phyloP scores from a whole-genome alignment of 257 asterid species.

The Forsythia viridissima region DNA sequence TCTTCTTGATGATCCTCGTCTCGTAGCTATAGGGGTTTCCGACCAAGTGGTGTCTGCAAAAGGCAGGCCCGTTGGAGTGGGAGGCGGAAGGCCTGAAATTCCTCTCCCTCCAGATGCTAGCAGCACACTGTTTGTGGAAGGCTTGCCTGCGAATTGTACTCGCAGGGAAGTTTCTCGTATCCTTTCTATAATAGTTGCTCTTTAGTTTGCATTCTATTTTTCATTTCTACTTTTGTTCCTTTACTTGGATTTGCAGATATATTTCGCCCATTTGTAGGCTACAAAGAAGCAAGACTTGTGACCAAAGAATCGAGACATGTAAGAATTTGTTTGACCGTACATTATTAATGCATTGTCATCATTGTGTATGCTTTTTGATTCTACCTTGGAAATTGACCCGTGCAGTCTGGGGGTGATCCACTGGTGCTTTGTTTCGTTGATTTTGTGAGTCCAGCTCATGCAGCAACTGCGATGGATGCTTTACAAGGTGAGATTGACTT shows the following conservation, averaged over 20 bases:
- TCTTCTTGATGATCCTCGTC: slow-evolving; percentile 54
- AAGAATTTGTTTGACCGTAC: slow-evolving; percentile 16
- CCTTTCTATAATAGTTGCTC: slow-evolving; percentile 40
- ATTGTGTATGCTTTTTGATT: not conserved
- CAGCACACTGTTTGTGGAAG: slow-evolving; percentile 63
- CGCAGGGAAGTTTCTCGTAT: slow-evolving; percentile 75
- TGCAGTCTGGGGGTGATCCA: slow-evolving; percentile 74
- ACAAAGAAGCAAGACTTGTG: slow-evolving; percentile 56
- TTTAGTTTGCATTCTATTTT: not conserved
- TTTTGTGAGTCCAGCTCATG: slow-evolving; percentile 76
- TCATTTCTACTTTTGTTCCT: slow-evolving; percentile 36
- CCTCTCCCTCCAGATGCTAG: slow-evolving; percentile 88
- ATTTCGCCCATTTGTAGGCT: slow-evolving; percentile 59
- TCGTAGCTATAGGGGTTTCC: slow-evolving; percentile 44
- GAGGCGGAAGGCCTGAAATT: slow-evolving; percentile 51
- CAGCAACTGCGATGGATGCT: slow-evolving; percentile 83
- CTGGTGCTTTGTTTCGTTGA: slow-evolving; percentile 82
- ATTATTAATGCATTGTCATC: not conserved
- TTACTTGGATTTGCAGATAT: slow-evolving; percentile 40
- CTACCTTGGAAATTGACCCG: not conserved
- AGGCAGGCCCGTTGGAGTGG: slow-evolving; percentile 42
- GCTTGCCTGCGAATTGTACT: slow-evolving; percentile 52
- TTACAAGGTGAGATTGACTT: slow-evolving; percentile 54
- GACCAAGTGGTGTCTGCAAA: slow-evolving; percentile 44
- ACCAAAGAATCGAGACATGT: slow-evolving; percentile 50